A percentile compares a stretch with the other conserved stretches of the same genome.
Conservation (phyloP, 1,284 basidiomycete genomes). For the Fomitopsis palustris region DNA sequence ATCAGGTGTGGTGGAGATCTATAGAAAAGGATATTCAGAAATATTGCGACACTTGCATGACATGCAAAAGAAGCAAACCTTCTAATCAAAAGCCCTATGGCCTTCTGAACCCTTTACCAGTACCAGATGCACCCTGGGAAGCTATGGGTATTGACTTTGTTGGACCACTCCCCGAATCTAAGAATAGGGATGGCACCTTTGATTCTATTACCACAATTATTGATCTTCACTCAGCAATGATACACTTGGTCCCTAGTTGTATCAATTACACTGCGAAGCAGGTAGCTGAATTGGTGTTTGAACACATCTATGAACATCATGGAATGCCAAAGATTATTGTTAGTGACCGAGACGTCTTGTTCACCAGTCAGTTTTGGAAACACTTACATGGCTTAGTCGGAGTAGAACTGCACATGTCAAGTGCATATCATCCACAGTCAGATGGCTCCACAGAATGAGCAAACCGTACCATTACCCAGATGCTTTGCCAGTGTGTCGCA, state of each 20-base stretch:
- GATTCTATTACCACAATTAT: neutral
- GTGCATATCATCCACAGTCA: neutral
- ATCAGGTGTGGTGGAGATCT: neutral
- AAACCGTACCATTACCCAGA: neutral
- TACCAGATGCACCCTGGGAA: neutral
- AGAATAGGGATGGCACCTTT: neutral
- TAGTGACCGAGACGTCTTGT: neutral
- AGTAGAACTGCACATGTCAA: neutral
- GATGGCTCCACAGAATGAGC: neutral
- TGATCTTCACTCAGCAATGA: neutral
- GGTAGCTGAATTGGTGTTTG: neutral
- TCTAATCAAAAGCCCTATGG: neutral
- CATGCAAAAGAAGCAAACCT: neutral
- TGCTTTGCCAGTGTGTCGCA: neutral
- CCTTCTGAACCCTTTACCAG: neutral
- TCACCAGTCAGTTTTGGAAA: no score
- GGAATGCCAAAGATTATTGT: neutral
- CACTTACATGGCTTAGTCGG: no score
- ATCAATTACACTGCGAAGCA: neutral
- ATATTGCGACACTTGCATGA: neutral
- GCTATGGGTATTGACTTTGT: neutral
- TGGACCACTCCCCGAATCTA: neutral
- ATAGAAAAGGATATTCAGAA: neutral
- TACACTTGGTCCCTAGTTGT: neutral
- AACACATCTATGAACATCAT: neutral